phyloP scores from a whole-genome alignment of 306 rosid genomes.

The Dalbergia oliveri region DNA sequence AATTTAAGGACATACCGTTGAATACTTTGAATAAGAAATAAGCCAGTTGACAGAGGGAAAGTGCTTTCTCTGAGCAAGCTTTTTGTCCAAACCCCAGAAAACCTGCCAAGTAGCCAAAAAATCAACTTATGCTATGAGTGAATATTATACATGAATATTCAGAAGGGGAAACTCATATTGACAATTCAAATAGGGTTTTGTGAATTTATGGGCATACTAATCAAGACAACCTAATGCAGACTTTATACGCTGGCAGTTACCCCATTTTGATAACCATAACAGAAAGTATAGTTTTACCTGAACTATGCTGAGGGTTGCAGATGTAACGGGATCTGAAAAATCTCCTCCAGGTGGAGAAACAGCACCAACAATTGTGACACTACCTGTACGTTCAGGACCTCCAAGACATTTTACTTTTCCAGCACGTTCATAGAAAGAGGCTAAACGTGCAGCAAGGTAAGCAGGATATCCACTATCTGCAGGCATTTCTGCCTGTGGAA shows the following conservation, averaged over 20 bases:
- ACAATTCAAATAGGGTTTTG: constrained; percentile 9
- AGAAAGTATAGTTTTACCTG: constrained; percentile 67
- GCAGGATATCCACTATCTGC: constrained; percentile 99
- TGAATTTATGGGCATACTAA: constrained; percentile 10
- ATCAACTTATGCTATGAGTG: constrained; percentile 29
- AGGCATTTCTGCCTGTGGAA: constrained; percentile 98
- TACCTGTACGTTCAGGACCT: constrained; percentile 96
- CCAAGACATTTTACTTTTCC: constrained; percentile 99
- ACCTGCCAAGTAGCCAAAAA: constrained; percentile 63
- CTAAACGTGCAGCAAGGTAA: constrained; percentile 98
- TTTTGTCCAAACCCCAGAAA: constrained; percentile 99
- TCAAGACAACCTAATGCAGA: constrained; percentile 5
- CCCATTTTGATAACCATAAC: constrained; percentile 34
- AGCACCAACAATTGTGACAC: constrained; percentile 99
- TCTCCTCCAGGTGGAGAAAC: constrained; percentile 99
- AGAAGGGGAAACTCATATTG: neutral
- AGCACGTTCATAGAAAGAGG: constrained; percentile 99
- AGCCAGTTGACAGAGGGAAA: constrained; percentile 99
- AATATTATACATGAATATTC: constrained; percentile 22
- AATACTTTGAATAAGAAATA: constrained; percentile 95
- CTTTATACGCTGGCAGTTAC: constrained; percentile 15
- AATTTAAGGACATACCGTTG: constrained; percentile 66
- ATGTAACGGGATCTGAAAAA: constrained; percentile 98
- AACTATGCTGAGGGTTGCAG: constrained; percentile 99
- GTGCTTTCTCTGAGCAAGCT: constrained; percentile 99